Evolutionary conservation across 2,329 filamentous ascomycete genomes (phyloP).

Genomic region (Claviceps lovelessii): DNA sequence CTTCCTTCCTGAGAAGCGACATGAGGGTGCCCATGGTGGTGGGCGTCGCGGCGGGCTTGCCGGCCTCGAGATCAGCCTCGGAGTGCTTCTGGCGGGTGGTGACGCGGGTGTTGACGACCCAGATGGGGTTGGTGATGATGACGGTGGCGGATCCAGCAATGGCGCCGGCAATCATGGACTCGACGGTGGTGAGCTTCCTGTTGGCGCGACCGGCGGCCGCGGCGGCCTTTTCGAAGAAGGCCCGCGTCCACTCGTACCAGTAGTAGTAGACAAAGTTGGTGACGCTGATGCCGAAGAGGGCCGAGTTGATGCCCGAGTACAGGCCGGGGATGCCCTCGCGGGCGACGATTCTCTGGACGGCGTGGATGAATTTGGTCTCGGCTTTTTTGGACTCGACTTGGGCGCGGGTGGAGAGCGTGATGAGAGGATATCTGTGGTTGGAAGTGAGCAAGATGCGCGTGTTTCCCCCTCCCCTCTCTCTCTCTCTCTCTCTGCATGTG

Average conservation of each 20-base stretch:
- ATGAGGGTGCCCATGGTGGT: conserved; percentile 72
- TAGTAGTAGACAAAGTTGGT: conserved; percentile 99
- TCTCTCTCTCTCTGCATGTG: background rate
- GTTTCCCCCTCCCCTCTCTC: background rate
- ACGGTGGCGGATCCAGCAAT: conserved; percentile 90
- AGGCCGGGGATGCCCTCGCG: conserved; percentile 81
- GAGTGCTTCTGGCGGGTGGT: conserved; percentile 62
- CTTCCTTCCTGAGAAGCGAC: conserved; percentile 69
- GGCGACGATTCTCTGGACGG: conserved; percentile 73
- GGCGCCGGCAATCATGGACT: conserved; percentile 90
- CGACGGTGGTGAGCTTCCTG: conserved; percentile 75
- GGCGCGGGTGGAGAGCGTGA: conserved; percentile 91
- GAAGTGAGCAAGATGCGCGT: background rate
- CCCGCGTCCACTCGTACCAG: conserved; percentile 96
- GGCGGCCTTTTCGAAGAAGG: conserved; percentile 71
- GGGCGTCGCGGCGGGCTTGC: conserved; percentile 29
- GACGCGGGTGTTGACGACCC: conserved; percentile 98
- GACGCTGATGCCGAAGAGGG: conserved; percentile 91
- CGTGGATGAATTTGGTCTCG: conserved; percentile 68
- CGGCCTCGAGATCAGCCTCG: conserved; percentile 28
- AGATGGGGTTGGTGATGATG: conserved; percentile 94
- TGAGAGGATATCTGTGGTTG: conserved; percentile 66
- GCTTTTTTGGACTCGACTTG: conserved; percentile 95
- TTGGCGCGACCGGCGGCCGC: conserved; percentile 55
- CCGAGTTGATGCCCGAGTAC: conserved; percentile 85